These are phyloP conservation scores for Plasmodium blacklocki DNA, from an alignment of 169 alveolate species.

Conservation along the genomic window DNA sequence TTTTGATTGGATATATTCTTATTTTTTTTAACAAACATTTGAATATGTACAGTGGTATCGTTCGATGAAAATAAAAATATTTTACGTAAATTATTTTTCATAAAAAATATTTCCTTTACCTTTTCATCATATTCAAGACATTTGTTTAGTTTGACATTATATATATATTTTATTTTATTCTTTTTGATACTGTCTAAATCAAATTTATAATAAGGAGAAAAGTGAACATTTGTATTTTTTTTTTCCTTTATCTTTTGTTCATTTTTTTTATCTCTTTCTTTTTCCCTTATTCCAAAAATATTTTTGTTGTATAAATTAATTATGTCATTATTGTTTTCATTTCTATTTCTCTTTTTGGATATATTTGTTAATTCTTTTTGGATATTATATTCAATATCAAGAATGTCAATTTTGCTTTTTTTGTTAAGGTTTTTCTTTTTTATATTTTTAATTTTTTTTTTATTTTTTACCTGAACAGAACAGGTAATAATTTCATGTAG, in stretches of 20 bases:
- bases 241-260: not conserved
- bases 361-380: conserved; percentile 3
- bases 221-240: not conserved
- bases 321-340: not conserved
- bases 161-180: conserved; percentile 66
- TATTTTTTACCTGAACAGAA: conserved; percentile 21
- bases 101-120: conserved; percentile 35
- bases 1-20: not conserved
- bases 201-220: conserved; percentile 18
- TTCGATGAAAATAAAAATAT: conserved; percentile 29
- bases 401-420: not conserved
- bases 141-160: conserved; percentile 26
- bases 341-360: conserved; percentile 6
- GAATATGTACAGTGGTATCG: conserved; percentile 28
- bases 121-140: conserved; percentile 53
- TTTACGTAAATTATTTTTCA: conserved; percentile 41
- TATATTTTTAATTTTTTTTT: conserved; percentile 12
- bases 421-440: conserved; percentile 6
- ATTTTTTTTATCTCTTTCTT: conserved; percentile 8
- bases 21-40: conserved; percentile 39
- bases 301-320: not conserved
- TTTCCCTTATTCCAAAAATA: conserved; percentile 7
- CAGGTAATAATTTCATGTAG: conserved; percentile 19
- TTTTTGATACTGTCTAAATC: conserved; percentile 42
- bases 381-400: not conserved